phyloP scores from a whole-genome alignment of 805 yeast species.

The Wickerhamomyces canadensis region DNA sequence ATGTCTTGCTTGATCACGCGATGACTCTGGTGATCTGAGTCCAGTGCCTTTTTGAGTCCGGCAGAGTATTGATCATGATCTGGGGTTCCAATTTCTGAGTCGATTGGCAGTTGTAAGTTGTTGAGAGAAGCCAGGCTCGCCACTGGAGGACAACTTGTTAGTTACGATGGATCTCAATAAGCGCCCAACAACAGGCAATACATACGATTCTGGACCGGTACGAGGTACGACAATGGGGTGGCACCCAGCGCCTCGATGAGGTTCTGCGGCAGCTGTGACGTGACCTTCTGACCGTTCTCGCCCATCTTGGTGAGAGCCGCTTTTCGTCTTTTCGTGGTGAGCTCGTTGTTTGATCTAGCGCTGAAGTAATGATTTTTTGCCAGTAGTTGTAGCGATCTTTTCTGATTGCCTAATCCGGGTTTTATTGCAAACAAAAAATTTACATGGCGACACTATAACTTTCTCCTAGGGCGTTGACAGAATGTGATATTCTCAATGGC shows the following conservation, averaged over 20 bases:
- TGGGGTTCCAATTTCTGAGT: constrained; percentile 1
- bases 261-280: constrained; percentile 13
- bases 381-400: too few species aligned
- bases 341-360: too few species aligned
- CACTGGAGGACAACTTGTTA: constrained; percentile 9
- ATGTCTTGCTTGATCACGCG: not conserved
- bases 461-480: too few species aligned
- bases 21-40: not conserved
- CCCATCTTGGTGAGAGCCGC: not conserved
- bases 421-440: too few species aligned
- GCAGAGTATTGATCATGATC: constrained; percentile 3
- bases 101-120: not conserved
- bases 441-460: too few species aligned
- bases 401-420: too few species aligned
- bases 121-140: constrained; percentile 1
- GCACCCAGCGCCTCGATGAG: constrained; percentile 25
- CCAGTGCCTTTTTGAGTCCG: constrained; percentile 3
- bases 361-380: too few species aligned
- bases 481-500: not conserved
- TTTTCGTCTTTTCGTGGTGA: not conserved
- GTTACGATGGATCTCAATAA: not conserved
- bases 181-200: constrained; percentile 4
- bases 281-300: not conserved
- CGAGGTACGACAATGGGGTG: constrained; percentile 32
- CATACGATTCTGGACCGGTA: constrained; percentile 37